These are phyloP conservation scores for Trichoderma arundinaceum DNA, from an alignment of 2,329 filamentous ascomycete genomes.

Conservation along the genomic window DNA sequence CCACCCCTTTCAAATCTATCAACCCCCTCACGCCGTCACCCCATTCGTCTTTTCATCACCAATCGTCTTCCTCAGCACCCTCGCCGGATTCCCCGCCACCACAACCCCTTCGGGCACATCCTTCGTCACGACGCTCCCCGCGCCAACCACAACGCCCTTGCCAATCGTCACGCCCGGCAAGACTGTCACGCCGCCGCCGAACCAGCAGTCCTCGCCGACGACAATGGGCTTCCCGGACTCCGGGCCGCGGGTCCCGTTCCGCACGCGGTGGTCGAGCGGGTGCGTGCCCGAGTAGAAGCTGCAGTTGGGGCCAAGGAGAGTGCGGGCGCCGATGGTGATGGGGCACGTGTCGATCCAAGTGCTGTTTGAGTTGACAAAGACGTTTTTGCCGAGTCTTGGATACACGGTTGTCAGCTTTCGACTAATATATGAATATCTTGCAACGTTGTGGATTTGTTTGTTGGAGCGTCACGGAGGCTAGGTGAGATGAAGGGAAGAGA, in stretches of 20 bases:
- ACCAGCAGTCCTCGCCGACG: slow-evolving; percentile 82
- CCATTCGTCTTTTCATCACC: not conserved
- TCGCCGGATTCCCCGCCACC: slow-evolving; percentile 71
- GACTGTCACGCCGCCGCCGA: slow-evolving; percentile 73
- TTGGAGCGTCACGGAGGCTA: not conserved
- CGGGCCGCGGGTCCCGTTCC: slow-evolving; percentile 76
- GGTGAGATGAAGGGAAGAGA: not conserved
- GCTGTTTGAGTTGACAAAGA: slow-evolving; percentile 77
- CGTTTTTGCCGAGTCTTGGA: slow-evolving; percentile 60
- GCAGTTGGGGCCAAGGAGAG: slow-evolving; percentile 79
- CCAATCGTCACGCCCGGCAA: slow-evolving; percentile 81
- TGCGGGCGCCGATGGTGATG: slow-evolving; percentile 77
- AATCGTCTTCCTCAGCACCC: slow-evolving; percentile 55
- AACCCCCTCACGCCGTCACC: not conserved
- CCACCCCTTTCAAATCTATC: not conserved
- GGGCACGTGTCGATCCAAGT: slow-evolving; percentile 78
- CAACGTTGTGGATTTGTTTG: not conserved
- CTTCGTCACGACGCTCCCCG: slow-evolving; percentile 83
- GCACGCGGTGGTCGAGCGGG: slow-evolving; percentile 74
- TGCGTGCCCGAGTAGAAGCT: slow-evolving; percentile 77
- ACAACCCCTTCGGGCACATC: slow-evolving; percentile 64
- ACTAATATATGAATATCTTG: no score
- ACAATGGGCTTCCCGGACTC: slow-evolving; percentile 75
- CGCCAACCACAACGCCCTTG: slow-evolving; percentile 73
- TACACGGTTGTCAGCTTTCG: no score